Percentiles rank a stretch among this genome's conserved stretches.
Evolutionary conservation across 1,284 basidiomycete species (phyloP).

Genomic region (Melampsora americana): DNA sequence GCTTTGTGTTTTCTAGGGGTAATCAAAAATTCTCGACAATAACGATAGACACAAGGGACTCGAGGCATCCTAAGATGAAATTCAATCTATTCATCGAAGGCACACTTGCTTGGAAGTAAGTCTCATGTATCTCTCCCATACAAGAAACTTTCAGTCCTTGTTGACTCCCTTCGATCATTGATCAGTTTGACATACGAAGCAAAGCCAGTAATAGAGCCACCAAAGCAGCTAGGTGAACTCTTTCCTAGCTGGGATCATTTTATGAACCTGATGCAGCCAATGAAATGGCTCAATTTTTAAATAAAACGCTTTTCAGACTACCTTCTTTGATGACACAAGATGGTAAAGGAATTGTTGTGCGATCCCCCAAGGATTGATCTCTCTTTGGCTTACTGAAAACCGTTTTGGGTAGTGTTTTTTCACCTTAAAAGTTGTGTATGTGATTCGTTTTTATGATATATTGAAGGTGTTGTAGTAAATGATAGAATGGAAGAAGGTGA

Average conservation of each 20-base stretch:
- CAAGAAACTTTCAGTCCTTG: background rate
- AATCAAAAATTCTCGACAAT: slow-evolving; percentile 62
- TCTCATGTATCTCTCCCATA: slow-evolving; percentile 51
- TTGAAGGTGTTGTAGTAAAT: no score
- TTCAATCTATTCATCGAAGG: slow-evolving; percentile 63
- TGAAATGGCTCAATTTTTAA: slow-evolving; percentile 22
- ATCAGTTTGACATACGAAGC: slow-evolving; percentile 34
- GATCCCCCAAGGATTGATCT: no score
- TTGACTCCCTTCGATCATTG: background rate
- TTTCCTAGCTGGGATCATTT: slow-evolving; percentile 39
- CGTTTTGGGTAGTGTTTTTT: no score
- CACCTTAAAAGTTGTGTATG: no score
- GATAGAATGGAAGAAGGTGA: no score
- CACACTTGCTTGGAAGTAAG: slow-evolving; percentile 61
- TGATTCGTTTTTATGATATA: no score
- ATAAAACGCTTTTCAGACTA: background rate
- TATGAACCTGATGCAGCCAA: slow-evolving; percentile 28
- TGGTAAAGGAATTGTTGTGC: no score
- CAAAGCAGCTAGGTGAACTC: slow-evolving; percentile 35
- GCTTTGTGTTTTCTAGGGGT: slow-evolving; percentile 43
- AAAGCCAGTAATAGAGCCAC: slow-evolving; percentile 34
- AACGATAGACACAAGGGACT: slow-evolving; percentile 68
- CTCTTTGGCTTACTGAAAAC: no score
- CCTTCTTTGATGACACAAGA: no score
- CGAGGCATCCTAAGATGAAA: slow-evolving; percentile 60